Evolutionary conservation across 2,329 filamentous ascomycete species (phyloP), one percentile per base, ranked within the genome.

Genomic region (Knufia fluminis): DNA sequence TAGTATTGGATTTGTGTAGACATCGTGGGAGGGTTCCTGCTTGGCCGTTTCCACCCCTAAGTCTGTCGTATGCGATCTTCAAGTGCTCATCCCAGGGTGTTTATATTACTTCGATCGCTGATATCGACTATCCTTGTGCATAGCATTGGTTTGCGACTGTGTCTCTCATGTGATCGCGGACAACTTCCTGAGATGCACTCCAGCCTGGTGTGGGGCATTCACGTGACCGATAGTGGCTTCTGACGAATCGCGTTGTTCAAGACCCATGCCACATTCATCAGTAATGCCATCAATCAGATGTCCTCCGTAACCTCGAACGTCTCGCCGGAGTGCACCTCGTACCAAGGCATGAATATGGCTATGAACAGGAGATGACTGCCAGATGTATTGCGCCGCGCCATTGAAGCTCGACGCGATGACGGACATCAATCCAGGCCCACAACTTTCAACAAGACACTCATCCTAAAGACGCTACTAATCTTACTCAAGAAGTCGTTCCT

Each of bases 1-100:
- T 39, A 33, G 44, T 51, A 39, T 20, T 26, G 44, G 10, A 36
- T 46, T 46, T 46, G 6, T 20, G 52, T 48, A 19, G 54, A 36
- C 55, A 57, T 56, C 3, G 8, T 44, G 4, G 17, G 8, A 9
- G 39, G 6, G 6, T 20, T 20, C 17, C 4, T 14, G 16, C 12
- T 19, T 6, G 7, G 6, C n/a, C 38, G 8, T 22, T 12, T 22
- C 10, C 38, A 23, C 38, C 4, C 10, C n/a, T n/a, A 4, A 7
- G 6, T 16, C n/a, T 7, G 17, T 16, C 14, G 14, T 38, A 16
- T 20, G 35, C n/a, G 6, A 6, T 38, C 4, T 7, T 38, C 14
- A 38, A n/a, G 6, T 6, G 26, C 26, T 28, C 26, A 12, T 28
- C 12, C 26, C 26, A 6, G 12, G 26, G 26, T 12, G 26, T 6